These are phyloP conservation scores for Zasmidium angulare DNA, from an alignment of 2,329 filamentous ascomycete genomes.

Conservation along the genomic window DNA sequence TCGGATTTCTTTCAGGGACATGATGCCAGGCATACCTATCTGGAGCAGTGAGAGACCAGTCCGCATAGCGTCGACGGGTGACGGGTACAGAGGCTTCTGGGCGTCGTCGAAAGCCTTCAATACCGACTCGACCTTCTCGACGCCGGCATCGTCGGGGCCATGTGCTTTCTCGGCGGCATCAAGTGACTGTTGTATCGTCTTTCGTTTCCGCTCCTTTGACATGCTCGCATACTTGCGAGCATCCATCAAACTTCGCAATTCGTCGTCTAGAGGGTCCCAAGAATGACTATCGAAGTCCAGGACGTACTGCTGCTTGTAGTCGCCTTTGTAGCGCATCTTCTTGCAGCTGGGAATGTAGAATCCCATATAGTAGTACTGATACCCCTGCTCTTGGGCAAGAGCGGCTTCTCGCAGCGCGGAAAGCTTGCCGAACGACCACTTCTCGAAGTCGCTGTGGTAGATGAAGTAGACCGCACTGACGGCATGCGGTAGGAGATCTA, in stretches of 20 bases:
- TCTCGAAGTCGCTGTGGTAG: conserved; percentile 72
- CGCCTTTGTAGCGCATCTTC: conserved; percentile 84
- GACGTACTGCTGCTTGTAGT: conserved; percentile 72
- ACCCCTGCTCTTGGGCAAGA: conserved; percentile 66
- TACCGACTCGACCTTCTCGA: background rate
- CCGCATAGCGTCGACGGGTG: conserved; percentile 28
- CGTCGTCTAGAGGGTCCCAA: conserved; percentile 35
- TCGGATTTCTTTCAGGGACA: conserved; percentile 55
- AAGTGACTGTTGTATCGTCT: background rate
- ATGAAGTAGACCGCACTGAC: conserved; percentile 83
- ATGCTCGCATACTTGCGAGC: conserved; percentile 55
- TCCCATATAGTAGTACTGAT: conserved; percentile 75
- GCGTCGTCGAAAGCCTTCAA: conserved; percentile 13
- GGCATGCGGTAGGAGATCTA: conserved; percentile 73
- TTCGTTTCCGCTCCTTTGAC: conserved; percentile 34
- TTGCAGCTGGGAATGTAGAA: conserved; percentile 74
- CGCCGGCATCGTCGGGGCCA: conserved; percentile 9
- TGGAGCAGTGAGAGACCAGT: conserved; percentile 55
- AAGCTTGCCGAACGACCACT: conserved; percentile 71
- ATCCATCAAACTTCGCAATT: conserved; percentile 47
- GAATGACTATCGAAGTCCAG: conserved; percentile 59
- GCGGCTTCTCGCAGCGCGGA: conserved; percentile 72
- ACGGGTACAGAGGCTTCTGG: conserved; percentile 21
- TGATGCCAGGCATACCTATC: conserved; percentile 67
- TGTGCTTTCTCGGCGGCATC: background rate